phyloP scores from a whole-genome alignment of 371 early-diverging fungal genomes.

The Nematocida homosporus region DNA sequence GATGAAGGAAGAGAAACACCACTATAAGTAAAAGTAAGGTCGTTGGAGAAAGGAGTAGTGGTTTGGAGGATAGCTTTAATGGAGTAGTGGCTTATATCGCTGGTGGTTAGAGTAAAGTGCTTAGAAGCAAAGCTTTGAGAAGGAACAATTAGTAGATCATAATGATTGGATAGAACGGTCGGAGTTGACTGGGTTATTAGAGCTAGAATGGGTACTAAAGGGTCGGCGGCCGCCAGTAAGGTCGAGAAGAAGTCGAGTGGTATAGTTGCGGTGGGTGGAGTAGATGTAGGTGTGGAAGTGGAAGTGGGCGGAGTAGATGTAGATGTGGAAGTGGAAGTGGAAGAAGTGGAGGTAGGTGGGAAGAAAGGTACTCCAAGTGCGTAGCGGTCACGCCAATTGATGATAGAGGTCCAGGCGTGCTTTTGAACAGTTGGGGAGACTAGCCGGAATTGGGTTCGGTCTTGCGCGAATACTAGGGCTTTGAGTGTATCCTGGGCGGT shows the following conservation, averaged over 20 bases:
- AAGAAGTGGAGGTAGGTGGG: not conserved
- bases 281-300: not conserved
- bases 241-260: not conserved
- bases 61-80: slow-evolving; percentile 1
- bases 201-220: not conserved
- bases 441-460: not conserved
- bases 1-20: not conserved
- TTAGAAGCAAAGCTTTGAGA: not conserved
- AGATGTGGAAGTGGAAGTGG: not conserved
- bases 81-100: not conserved
- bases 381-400: slow-evolving; percentile 4
- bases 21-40: not conserved
- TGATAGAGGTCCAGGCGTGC: not conserved
- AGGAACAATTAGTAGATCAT: not conserved
- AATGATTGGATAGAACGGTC: no score
- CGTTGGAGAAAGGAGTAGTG: not conserved
- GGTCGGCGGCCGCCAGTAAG: not conserved
- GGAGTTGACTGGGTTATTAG: not conserved
- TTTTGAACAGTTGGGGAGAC: not conserved
- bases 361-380: not conserved
- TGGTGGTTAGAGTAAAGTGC: not conserved
- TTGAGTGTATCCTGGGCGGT: not conserved
- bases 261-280: not conserved
- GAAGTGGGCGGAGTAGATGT: not conserved
- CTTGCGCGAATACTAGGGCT: not conserved